Percentiles rank a stretch among this genome's conserved stretches.
Evolutionary conservation across 306 rosid genomes (phyloP).

Genomic region (Canavalia gladiata): DNA sequence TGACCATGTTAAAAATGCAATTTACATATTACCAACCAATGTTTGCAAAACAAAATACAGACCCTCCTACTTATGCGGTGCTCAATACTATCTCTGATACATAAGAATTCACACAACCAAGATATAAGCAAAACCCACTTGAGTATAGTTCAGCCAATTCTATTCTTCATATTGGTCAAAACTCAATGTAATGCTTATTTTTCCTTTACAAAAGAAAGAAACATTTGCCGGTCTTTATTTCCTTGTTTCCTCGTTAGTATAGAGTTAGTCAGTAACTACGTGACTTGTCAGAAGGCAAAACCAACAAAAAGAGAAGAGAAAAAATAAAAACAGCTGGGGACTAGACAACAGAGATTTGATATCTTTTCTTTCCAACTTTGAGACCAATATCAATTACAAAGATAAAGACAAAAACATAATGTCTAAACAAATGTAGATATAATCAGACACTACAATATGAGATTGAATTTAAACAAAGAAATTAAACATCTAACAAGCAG

Average conservation of each 20-base stretch:
- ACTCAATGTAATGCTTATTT: neutral
- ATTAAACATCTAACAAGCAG: slow-evolving; percentile 2
- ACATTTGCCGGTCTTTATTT: neutral
- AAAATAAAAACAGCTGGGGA: slow-evolving; percentile 7
- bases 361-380: slow-evolving; percentile 3
- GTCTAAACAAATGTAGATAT: neutral
- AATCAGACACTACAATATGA: slow-evolving; percentile 9
- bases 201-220: neutral
- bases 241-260: neutral
- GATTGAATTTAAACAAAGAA: slow-evolving; percentile 24
- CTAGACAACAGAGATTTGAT: slow-evolving; percentile 10
- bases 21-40: neutral
- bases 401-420: neutral
- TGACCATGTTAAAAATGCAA: no score
- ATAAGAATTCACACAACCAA: neutral
- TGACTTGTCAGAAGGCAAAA: slow-evolving; percentile 6
- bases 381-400: slow-evolving; percentile 9
- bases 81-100: neutral
- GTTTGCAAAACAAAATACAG: neutral
- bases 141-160: neutral
- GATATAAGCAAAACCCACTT: neutral
- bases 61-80: neutral
- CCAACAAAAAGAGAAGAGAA: neutral
- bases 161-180: slow-evolving; percentile 10
- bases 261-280: neutral